A percentile compares a stretch with the other conserved stretches of the same genome.
phyloP scores from a whole-genome alignment of 805 yeast genomes.

The Brettanomyces custersianus region DNA sequence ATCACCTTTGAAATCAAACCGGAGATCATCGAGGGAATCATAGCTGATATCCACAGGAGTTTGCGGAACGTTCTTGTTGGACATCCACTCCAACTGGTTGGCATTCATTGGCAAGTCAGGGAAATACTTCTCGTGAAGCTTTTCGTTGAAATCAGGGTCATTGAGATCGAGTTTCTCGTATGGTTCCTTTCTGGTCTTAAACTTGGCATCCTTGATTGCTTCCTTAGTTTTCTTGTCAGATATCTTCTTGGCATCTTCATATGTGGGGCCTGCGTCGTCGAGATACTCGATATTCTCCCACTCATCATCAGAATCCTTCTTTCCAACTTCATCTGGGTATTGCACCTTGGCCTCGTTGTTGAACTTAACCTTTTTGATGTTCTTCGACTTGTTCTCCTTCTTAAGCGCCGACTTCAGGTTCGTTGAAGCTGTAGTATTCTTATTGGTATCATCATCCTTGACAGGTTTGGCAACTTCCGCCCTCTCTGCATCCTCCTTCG shows the following conservation, averaged over 20 bases:
- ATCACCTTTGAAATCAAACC: conserved; percentile 86
- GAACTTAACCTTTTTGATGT: conserved; percentile 22
- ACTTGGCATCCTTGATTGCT: conserved; percentile 34
- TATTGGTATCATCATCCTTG: not conserved
- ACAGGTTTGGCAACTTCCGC: not conserved
- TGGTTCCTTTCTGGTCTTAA: conserved; percentile 42
- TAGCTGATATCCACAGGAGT: conserved; percentile 31
- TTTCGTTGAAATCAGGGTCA: conserved; percentile 71
- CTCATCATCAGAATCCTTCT: conserved; percentile 4
- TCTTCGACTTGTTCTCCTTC: not conserved
- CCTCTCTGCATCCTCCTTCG: not conserved
- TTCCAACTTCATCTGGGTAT: conserved; percentile 13
- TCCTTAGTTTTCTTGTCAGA: conserved; percentile 27
- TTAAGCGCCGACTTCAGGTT: not conserved
- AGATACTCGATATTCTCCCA: conserved; percentile 3
- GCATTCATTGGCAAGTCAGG: conserved; percentile 86
- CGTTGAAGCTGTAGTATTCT: not conserved
- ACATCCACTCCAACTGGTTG: conserved; percentile 87
- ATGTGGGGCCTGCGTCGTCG: conserved; percentile 31
- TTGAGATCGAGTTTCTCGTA: conserved; percentile 40
- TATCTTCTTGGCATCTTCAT: conserved; percentile 30
- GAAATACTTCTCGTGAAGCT: conserved; percentile 75
- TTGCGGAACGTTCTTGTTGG: conserved; percentile 39
- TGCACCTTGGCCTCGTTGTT: conserved; percentile 24
- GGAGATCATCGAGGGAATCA: conserved; percentile 53